Conservation (phyloP, 2,329 filamentous ascomycete genomes). For the Pseudogymnoascus sp. region DNA sequence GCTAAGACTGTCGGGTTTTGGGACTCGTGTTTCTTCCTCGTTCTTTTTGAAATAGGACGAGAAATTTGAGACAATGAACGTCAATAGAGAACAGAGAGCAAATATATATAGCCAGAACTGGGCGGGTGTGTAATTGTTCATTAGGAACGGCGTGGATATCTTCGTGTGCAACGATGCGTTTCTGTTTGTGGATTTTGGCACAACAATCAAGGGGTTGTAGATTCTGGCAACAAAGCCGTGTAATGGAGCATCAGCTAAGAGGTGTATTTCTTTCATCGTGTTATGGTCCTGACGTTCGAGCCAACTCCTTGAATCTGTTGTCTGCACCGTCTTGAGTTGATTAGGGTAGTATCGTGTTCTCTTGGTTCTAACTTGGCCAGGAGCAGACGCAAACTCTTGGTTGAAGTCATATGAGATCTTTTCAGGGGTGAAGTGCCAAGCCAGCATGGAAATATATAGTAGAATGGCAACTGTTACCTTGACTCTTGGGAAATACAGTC, state of each 20-base stretch:
- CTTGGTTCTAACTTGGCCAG: not conserved
- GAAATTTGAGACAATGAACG: not conserved
- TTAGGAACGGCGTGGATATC: not conserved
- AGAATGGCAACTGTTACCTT: not conserved
- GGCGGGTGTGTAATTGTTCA: not conserved
- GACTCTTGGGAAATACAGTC: not conserved
- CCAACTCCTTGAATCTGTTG: not conserved
- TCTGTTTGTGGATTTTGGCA: not conserved
- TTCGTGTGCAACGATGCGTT: not conserved
- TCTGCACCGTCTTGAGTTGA: not conserved
- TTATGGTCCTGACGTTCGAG: not conserved
- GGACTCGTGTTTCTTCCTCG: not conserved
- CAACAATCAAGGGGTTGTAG: not conserved
- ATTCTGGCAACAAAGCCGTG: not conserved
- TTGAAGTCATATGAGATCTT: not conserved
- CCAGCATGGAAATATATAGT: not conserved
- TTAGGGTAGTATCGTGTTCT: not conserved
- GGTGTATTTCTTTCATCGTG: not conserved
- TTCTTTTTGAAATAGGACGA: not conserved
- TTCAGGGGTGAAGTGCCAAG: not conserved
- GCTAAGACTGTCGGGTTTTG: not conserved
- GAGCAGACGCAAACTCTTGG: not conserved
- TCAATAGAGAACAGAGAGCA: not conserved
- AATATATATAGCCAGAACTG: not conserved
- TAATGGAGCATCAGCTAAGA: not conserved